These are phyloP conservation scores for Ophiocordyceps unilateralis DNA, from an alignment of 2,329 filamentous ascomycete species.

Conservation along the genomic window DNA sequence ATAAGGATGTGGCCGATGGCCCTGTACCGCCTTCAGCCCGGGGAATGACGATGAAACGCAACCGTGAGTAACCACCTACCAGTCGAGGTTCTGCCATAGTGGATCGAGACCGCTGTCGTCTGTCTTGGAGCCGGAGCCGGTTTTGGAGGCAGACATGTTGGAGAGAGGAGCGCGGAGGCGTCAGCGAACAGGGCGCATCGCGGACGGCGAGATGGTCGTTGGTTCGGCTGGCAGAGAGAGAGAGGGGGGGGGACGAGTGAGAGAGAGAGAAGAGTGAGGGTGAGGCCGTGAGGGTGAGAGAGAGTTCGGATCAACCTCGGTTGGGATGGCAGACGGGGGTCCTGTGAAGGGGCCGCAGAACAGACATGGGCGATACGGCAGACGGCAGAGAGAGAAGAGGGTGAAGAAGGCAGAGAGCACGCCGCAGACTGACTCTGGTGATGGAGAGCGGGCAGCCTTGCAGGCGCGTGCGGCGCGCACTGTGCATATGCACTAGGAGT, in stretches of 20 bases:
- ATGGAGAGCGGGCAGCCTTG: background rate
- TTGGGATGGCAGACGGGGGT: background rate
- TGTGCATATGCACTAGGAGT: background rate
- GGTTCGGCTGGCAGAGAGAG: background rate
- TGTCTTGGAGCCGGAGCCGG: constrained; percentile 10
- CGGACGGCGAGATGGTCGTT: background rate
- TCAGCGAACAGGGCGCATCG: constrained; percentile 2
- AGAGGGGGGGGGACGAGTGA: background rate
- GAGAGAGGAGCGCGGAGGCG: constrained; percentile 1
- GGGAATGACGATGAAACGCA: background rate
- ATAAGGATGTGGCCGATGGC: constrained; percentile 62
- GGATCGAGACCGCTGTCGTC: constrained; percentile 27
- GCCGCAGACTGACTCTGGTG: background rate
- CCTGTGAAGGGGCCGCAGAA: background rate
- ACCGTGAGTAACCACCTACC: constrained; percentile 32
- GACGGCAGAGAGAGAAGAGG: background rate
- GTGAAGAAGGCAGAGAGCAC: background rate
- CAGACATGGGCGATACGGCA: background rate
- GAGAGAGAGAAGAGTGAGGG: background rate
- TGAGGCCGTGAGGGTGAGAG: too few relatives aligned
- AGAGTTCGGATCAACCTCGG: background rate
- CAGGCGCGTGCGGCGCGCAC: background rate
- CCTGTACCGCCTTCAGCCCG: constrained; percentile 20
- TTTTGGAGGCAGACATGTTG: constrained; percentile 9
- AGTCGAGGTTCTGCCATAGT: constrained; percentile 62